Conservation (phyloP, 129 eudicot species). For the Saposhnikovia divaricata region DNA sequence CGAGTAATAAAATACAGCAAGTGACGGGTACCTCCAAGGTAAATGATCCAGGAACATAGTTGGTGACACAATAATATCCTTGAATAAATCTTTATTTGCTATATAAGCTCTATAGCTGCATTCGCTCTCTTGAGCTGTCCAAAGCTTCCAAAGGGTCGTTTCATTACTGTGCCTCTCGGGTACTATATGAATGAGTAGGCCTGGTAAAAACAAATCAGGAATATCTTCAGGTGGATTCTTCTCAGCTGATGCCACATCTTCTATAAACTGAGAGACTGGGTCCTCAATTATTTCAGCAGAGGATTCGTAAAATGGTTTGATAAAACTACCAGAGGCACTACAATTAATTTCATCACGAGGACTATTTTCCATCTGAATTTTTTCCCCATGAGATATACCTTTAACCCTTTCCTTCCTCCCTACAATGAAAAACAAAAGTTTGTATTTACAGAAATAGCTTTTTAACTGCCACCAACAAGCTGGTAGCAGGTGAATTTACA, state of each 20-base stretch:
- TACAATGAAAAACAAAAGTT: constrained; percentile 10
- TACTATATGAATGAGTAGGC: constrained; percentile 43
- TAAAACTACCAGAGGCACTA: constrained; percentile 20
- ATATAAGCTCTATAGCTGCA: constrained; percentile 47
- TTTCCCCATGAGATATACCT: constrained; percentile 26
- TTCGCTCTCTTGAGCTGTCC: constrained; percentile 25
- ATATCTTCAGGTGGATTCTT: constrained; percentile 22
- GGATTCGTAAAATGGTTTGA: constrained; percentile 17
- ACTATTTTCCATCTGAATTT: constrained; percentile 20
- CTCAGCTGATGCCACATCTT: constrained; percentile 36
- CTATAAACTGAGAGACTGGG: constrained; percentile 37
- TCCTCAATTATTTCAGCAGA: constrained; percentile 10
- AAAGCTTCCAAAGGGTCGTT: constrained; percentile 40
- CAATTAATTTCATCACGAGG: constrained; percentile 17
- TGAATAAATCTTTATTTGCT: constrained; percentile 52
- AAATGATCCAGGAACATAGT: constrained; percentile 76
- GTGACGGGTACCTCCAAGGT: constrained; percentile 68
- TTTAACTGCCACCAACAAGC: neutral
- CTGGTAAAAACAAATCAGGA: constrained; percentile 67
- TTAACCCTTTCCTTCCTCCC: constrained; percentile 24
- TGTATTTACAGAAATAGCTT: neutral
- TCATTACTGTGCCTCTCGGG: constrained; percentile 26
- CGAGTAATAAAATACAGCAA: neutral
- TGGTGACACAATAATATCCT: constrained; percentile 58
- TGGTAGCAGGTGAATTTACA: neutral